A percentile compares a stretch with the other conserved stretches of the same genome.
These are phyloP conservation scores for Eleusine indica DNA, from an alignment of 176 grass and related monocot genomes.

Conservation along the genomic window DNA sequence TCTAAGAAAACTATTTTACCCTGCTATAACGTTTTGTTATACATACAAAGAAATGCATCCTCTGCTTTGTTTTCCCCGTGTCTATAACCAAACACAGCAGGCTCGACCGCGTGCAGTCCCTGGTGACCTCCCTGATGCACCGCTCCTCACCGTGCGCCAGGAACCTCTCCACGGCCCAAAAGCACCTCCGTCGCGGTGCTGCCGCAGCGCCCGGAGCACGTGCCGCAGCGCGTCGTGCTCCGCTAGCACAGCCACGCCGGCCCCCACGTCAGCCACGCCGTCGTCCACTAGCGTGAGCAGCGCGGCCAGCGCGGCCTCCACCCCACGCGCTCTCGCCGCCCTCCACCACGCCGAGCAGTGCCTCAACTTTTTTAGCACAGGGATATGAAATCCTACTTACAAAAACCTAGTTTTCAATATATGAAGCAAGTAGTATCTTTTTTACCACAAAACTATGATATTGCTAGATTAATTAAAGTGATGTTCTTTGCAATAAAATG, in stretches of 20 bases:
- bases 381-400: too few relatives aligned
- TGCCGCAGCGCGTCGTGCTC: slow-evolving; percentile 54
- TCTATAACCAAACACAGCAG: slow-evolving; percentile 45
- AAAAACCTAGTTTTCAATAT: too few relatives aligned
- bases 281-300: slow-evolving; percentile 85
- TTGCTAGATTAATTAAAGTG: too few relatives aligned
- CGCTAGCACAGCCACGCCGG: slow-evolving; percentile 59
- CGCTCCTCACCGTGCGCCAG: slow-evolving; percentile 60
- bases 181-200: slow-evolving; percentile 61
- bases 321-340: slow-evolving; percentile 62
- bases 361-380: slow-evolving; percentile 26
- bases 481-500: too few relatives aligned
- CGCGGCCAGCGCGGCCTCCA: slow-evolving; percentile 61
- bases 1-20: too few relatives aligned
- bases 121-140: slow-evolving; percentile 53
- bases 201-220: slow-evolving; percentile 60
- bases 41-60: too few relatives aligned
- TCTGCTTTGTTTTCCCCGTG: neutral
- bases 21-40: too few relatives aligned
- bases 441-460: too few relatives aligned
- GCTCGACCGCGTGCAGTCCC: slow-evolving; percentile 58
- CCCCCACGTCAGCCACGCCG: slow-evolving; percentile 63
- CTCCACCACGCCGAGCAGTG: slow-evolving; percentile 67
- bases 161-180: slow-evolving; percentile 85
- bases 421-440: too few relatives aligned